A percentile compares a stretch with the other conserved stretches of the same genome.
These are phyloP conservation scores for Botryosphaeria agaves DNA, from an alignment of 2,329 filamentous ascomycete species.

Conservation along the genomic window DNA sequence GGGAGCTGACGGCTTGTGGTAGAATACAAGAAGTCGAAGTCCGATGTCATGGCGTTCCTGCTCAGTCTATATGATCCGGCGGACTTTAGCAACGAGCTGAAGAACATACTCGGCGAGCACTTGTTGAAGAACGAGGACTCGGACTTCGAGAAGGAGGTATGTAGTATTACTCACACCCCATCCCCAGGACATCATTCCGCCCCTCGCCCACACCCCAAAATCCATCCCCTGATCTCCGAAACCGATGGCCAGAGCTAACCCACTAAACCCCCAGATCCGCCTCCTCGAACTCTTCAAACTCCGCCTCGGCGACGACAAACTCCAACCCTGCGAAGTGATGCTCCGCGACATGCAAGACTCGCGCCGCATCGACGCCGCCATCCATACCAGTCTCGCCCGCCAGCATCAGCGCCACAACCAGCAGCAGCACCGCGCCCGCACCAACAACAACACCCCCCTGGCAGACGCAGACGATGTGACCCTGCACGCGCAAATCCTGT, in stretches of 20 bases:
- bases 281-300: conserved; percentile 78
- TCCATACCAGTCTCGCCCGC: conserved; percentile 30
- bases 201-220: too few relatives aligned
- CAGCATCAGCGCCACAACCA: conserved; percentile 20
- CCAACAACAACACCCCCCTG: conserved; percentile 8
- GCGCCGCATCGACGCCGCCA: conserved; percentile 48
- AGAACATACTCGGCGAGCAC: conserved; percentile 72
- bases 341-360: conserved; percentile 83
- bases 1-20: background rate
- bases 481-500: conserved; percentile 74
- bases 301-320: conserved; percentile 65
- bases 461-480: conserved; percentile 7
- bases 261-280: conserved; percentile 34
- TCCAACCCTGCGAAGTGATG: conserved; percentile 97
- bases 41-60: conserved; percentile 80
- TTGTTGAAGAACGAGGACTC: conserved; percentile 44
- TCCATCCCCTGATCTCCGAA: too few relatives aligned
- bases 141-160: conserved; percentile 53
- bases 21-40: conserved; percentile 78
- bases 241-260: background rate
- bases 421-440: conserved; percentile 9
- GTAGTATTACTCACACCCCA: conserved; percentile 1
- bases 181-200: too few relatives aligned
- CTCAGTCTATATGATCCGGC: conserved; percentile 78
- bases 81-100: conserved; percentile 91